phyloP scores from a whole-genome alignment of 2,329 filamentous ascomycete genomes.

The Mycosphaerella arachidis region DNA sequence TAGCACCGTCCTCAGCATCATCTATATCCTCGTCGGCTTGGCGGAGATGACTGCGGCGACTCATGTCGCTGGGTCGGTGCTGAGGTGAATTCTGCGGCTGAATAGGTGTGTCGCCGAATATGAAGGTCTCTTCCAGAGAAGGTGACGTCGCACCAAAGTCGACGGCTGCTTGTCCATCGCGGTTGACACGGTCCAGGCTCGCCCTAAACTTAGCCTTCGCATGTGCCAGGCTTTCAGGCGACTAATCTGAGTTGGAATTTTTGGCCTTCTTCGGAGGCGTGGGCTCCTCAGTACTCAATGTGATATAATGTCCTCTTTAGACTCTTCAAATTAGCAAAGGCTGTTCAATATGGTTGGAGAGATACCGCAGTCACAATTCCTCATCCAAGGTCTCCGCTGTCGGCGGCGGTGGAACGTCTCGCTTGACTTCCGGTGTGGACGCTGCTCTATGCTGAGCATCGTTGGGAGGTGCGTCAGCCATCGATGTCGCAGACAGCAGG shows the following conservation, averaged over 20 bases:
- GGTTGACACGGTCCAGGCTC: neutral
- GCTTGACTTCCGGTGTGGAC: conserved; percentile 25
- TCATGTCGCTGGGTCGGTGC: neutral
- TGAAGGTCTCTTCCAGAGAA: neutral
- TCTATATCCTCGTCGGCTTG: neutral
- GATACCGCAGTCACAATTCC: conserved; percentile 38
- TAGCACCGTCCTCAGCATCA: neutral
- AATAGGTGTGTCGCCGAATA: neutral
- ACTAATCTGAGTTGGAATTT: neutral
- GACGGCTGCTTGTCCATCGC: neutral
- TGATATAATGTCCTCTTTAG: neutral
- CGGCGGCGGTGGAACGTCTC: conserved; percentile 7
- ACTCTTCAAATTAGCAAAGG: conserved; percentile 3
- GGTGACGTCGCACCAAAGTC: neutral
- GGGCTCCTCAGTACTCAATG: neutral
- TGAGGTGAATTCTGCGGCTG: neutral
- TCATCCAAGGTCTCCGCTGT: conserved; percentile 41
- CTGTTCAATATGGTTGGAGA: neutral
- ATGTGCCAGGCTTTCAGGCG: neutral
- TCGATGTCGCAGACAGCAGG: conserved; percentile 16
- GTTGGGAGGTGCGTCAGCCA: conserved; percentile 19
- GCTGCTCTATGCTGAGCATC: conserved; percentile 29
- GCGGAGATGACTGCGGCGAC: neutral
- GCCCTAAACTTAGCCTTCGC: neutral
- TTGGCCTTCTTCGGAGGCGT: neutral